Conservation (phyloP, 768 basidiomycete species). For the Lactarius evosmus region DNA sequence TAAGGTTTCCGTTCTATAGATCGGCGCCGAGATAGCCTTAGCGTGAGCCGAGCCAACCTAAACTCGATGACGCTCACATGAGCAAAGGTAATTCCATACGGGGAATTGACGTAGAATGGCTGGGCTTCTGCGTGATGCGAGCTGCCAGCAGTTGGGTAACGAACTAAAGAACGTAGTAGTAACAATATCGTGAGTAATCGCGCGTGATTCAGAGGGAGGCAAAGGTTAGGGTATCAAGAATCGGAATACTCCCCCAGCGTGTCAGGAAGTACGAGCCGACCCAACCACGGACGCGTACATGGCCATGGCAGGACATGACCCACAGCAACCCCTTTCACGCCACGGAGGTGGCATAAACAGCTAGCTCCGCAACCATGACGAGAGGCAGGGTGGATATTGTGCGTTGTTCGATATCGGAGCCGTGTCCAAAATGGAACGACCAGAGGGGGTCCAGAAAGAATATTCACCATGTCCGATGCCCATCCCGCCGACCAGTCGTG, state of each 20-base stretch:
- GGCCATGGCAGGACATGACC: no score
- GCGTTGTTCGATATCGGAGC: neutral
- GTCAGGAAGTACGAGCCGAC: no score
- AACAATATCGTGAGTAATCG: neutral
- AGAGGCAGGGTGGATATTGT: neutral
- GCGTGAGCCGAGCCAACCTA: conserved; percentile 10
- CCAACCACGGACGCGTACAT: no score
- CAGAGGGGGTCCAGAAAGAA: neutral
- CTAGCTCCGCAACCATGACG: neutral
- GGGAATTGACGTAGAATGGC: conserved; percentile 99
- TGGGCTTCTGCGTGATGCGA: conserved; percentile 97
- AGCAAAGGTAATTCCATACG: conserved; percentile 96
- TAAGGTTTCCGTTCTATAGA: conserved; percentile 91
- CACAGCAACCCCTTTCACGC: neutral
- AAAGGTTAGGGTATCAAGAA: neutral
- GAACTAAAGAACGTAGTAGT: conserved; percentile 48
- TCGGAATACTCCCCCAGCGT: neutral
- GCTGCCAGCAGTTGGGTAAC: conserved; percentile 97
- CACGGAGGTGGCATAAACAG: no score
- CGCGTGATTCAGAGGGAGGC: neutral
- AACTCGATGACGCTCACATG: conserved; percentile 57
- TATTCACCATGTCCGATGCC: conserved; percentile 93
- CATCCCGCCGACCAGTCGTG: conserved; percentile 87
- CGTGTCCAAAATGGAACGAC: neutral
- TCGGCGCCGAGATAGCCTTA: conserved; percentile 1